A percentile compares a stretch with the other conserved stretches of the same genome.
These are phyloP conservation scores for Dimocarpus longan DNA, from an alignment of 345 rosid species.

Conservation along the genomic window DNA sequence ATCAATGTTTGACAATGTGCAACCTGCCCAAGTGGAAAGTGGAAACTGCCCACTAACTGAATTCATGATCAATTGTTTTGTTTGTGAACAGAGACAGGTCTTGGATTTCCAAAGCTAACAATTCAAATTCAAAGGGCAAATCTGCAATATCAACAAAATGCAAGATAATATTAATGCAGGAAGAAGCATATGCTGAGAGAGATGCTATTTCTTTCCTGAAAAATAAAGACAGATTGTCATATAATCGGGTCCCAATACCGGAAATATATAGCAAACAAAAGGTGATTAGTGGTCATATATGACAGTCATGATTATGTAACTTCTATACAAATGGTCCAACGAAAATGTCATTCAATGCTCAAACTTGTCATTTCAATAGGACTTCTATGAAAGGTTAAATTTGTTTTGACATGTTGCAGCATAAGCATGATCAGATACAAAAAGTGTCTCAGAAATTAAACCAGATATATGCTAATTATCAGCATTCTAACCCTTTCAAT, in stretches of 20 bases:
- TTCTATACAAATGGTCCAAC: neutral
- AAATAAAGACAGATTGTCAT: neutral
- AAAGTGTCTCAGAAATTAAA: neutral
- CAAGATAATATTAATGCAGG: neutral
- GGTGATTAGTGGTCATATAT: neutral
- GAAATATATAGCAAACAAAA: neutral
- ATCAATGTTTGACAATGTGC: conserved; percentile 48
- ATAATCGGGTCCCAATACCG: neutral
- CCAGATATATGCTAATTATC: neutral
- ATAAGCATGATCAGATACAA: neutral
- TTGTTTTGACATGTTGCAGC: neutral
- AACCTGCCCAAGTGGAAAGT: conserved; percentile 18
- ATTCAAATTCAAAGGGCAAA: conserved; percentile 20
- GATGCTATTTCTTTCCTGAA: neutral
- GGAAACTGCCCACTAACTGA: conserved; percentile 27
- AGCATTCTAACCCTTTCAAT: neutral
- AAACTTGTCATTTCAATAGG: neutral
- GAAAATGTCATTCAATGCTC: no score
- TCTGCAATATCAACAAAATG: conserved; percentile 21
- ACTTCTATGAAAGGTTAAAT: neutral
- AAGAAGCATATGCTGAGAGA: neutral
- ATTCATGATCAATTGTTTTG: conserved; percentile 24
- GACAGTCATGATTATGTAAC: neutral
- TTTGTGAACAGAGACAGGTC: conserved; percentile 24
- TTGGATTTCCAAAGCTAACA: conserved; percentile 43